These are phyloP conservation scores for Aspergillus quadricinctus DNA, from an alignment of 2,329 filamentous ascomycete species.

Conservation along the genomic window DNA sequence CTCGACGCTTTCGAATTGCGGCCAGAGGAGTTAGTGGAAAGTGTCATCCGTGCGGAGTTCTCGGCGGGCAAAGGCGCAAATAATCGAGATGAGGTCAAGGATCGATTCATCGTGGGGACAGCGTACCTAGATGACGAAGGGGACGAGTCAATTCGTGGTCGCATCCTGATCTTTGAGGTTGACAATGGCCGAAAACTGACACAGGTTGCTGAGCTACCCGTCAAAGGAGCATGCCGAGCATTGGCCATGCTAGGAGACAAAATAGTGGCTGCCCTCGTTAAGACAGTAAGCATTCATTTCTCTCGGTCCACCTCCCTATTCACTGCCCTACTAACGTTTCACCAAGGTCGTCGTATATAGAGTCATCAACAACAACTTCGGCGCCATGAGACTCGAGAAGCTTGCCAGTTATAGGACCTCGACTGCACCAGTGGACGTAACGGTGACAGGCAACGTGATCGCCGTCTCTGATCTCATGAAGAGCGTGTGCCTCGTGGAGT, in stretches of 20 bases:
- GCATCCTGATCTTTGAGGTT: constrained; percentile 81
- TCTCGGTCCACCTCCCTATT: not conserved
- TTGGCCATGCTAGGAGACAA: constrained; percentile 69
- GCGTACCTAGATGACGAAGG: constrained; percentile 65
- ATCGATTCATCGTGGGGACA: constrained; percentile 89
- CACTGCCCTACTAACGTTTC: constrained; percentile 12
- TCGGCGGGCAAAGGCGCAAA: constrained; percentile 52
- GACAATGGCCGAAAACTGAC: constrained; percentile 66
- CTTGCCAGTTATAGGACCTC: constrained; percentile 73
- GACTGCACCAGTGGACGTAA: constrained; percentile 77
- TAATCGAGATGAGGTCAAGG: constrained; percentile 51
- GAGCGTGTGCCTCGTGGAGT: constrained; percentile 75
- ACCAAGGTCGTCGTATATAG: constrained; percentile 56
- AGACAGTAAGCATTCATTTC: constrained; percentile 58
- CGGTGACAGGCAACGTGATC: constrained; percentile 69
- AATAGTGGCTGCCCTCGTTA: constrained; percentile 83
- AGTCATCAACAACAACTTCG: constrained; percentile 36
- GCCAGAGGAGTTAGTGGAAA: constrained; percentile 73
- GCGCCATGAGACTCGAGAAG: constrained; percentile 57
- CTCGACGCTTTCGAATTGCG: constrained; percentile 67
- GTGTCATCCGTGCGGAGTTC: constrained; percentile 72
- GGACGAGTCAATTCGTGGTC: constrained; percentile 59
- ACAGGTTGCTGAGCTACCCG: constrained; percentile 61
- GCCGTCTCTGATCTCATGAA: constrained; percentile 93
- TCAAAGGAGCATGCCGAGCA: constrained; percentile 78